A percentile compares a stretch with the other conserved stretches of the same genome.
phyloP scores from a whole-genome alignment of 2,329 filamentous ascomycete genomes.

The Septoria linicola region DNA sequence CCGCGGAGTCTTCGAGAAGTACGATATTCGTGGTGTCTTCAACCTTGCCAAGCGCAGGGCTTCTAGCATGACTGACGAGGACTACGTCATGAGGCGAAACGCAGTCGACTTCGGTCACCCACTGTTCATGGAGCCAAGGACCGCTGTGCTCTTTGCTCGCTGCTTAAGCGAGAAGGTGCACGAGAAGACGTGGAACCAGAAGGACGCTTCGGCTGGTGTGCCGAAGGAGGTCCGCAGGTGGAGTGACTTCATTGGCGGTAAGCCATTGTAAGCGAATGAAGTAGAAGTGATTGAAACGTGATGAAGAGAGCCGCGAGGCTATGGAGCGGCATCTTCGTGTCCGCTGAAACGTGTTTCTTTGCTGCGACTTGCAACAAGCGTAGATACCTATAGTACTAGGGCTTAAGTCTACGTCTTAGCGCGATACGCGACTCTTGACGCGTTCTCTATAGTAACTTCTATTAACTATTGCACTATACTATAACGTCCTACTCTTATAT shows the following conservation, averaged over 20 bases:
- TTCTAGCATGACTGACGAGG: conserved; percentile 82
- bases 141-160: conserved; percentile 89
- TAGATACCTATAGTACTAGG: no score
- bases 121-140: conserved; percentile 98
- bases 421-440: no score
- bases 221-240: conserved; percentile 88
- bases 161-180: conserved; percentile 98
- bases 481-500: no score
- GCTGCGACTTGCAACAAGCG: no score
- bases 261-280: conserved; percentile 59
- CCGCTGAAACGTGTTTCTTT: no score
- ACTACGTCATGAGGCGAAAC: conserved; percentile 95
- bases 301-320: no score
- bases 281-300: background rate
- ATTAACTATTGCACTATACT: no score
- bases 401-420: no score
- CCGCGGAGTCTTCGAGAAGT: conserved; percentile 92
- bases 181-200: conserved; percentile 47
- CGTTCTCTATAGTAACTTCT: no score
- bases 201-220: conserved; percentile 63
- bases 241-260: conserved; percentile 91
- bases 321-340: no score
- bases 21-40: conserved; percentile 93
- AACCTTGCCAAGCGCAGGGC: conserved; percentile 84
- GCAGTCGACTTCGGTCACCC: conserved; percentile 98